Percentiles rank a stretch among this genome's conserved stretches.
Conservation (phyloP, 441 rosid genomes). For the Lepidium campestre region DNA sequence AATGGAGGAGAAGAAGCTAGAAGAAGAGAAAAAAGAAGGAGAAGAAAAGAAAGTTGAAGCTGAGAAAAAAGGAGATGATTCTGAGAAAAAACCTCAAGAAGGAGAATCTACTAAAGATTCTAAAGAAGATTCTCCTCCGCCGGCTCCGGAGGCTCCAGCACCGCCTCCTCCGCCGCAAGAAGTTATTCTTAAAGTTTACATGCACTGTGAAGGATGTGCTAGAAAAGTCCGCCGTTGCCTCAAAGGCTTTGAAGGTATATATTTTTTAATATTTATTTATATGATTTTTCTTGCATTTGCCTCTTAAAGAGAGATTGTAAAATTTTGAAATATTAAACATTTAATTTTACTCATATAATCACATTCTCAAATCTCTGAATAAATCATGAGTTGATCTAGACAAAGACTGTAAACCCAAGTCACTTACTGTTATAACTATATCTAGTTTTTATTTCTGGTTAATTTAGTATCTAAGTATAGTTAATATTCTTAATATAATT, state of each 20-base stretch:
- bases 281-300: not conserved
- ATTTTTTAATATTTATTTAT: not conserved
- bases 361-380: not conserved
- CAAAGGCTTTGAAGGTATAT: slow-evolving; percentile 59
- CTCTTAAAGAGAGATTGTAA: not conserved
- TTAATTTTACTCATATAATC: not conserved
- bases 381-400: not conserved
- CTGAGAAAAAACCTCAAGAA: slow-evolving; percentile 20
- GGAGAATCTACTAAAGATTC: slow-evolving; percentile 35
- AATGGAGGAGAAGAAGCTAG: slow-evolving; percentile 37
- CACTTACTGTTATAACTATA: not conserved
- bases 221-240: slow-evolving; percentile 66
- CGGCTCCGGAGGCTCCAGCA: slow-evolving; percentile 16
- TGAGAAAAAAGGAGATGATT: slow-evolving; percentile 33
- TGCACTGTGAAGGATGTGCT: slow-evolving; percentile 93
- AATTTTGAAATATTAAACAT: not conserved
- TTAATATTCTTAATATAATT: not conserved
- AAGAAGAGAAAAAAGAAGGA: slow-evolving; percentile 34
- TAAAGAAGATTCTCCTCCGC: slow-evolving; percentile 31
- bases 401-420: not conserved
- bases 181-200: slow-evolving; percentile 57
- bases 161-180: slow-evolving; percentile 63
- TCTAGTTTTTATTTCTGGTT: slow-evolving; percentile 4
- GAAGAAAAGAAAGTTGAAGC: slow-evolving; percentile 33
- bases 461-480: not conserved